These are phyloP conservation scores for Knoxia roxburghii DNA, from an alignment of 257 asterid genomes.

Conservation along the genomic window DNA sequence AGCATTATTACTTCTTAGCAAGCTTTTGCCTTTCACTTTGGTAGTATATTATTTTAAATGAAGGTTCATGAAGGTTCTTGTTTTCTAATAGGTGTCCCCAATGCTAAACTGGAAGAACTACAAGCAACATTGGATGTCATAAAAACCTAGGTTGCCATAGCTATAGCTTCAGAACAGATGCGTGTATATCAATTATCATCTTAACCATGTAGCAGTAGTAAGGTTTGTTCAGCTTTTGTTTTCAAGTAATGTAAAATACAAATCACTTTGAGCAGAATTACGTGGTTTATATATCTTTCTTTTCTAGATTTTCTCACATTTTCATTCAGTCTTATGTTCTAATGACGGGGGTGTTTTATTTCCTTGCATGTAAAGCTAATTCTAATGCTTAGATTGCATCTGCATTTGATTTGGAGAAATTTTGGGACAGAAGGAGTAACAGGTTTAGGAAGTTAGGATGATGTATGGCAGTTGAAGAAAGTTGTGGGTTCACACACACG, in stretches of 20 bases:
- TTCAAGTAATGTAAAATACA: background rate
- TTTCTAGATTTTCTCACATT: background rate
- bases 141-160: background rate
- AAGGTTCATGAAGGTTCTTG: constrained; percentile 16
- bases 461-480: background rate
- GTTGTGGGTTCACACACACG: too few species aligned
- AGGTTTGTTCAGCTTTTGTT: constrained; percentile 5
- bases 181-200: constrained; percentile 2
- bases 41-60: background rate
- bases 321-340: background rate
- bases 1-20: constrained; percentile 5
- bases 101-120: constrained; percentile 38
- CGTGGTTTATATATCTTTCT: background rate
- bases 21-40: background rate
- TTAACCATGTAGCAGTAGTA: background rate
- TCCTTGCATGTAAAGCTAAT: background rate
- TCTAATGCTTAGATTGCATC: background rate
- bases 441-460: background rate
- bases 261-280: background rate
- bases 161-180: background rate
- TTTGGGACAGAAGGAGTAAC: too few species aligned
- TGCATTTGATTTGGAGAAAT: background rate
- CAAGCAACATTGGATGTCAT: constrained; percentile 43
- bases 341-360: background rate
- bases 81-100: constrained; percentile 36